Percentiles rank a stretch among this genome's conserved stretches.
Evolutionary conservation across 2,329 filamentous ascomycete genomes (phyloP).

Genomic region (Pestalotiopsis sp.): DNA sequence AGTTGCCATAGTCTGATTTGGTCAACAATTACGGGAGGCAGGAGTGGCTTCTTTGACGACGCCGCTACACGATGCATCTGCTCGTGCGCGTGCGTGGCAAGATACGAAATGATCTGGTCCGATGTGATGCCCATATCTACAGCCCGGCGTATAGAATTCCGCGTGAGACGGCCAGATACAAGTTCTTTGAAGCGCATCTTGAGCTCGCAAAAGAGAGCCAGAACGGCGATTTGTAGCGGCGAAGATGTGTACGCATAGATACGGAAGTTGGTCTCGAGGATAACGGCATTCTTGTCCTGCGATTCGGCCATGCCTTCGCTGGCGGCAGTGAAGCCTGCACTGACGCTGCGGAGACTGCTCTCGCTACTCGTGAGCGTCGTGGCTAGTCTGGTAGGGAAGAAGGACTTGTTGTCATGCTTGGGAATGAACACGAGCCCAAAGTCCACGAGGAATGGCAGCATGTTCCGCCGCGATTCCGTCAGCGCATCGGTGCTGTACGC

Average conservation of each 20-base stretch:
- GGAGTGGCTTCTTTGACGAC: constrained; percentile 63
- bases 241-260: constrained; percentile 96
- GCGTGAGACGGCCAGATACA: constrained; percentile 87
- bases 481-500: constrained; percentile 87
- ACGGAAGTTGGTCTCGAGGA: constrained; percentile 97
- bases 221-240: constrained; percentile 89
- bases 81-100: constrained; percentile 89
- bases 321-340: constrained; percentile 68
- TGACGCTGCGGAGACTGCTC: constrained; percentile 68
- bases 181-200: constrained; percentile 92
- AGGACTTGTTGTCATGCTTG: constrained; percentile 56
- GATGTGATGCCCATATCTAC: constrained; percentile 90
- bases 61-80: constrained; percentile 76
- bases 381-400: constrained; percentile 90
- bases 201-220: constrained; percentile 85
- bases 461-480: constrained; percentile 77
- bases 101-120: constrained; percentile 92
- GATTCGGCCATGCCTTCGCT: constrained; percentile 37
- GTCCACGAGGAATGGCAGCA: constrained; percentile 87
- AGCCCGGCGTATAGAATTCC: constrained; percentile 82
- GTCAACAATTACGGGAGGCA: constrained; percentile 94
- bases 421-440: constrained; percentile 88
- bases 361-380: constrained; percentile 84
- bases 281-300: constrained; percentile 76
- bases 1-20: constrained; percentile 98